Conservation (phyloP, 2,329 filamentous ascomycete genomes). For the Aureobasidium vineae region DNA sequence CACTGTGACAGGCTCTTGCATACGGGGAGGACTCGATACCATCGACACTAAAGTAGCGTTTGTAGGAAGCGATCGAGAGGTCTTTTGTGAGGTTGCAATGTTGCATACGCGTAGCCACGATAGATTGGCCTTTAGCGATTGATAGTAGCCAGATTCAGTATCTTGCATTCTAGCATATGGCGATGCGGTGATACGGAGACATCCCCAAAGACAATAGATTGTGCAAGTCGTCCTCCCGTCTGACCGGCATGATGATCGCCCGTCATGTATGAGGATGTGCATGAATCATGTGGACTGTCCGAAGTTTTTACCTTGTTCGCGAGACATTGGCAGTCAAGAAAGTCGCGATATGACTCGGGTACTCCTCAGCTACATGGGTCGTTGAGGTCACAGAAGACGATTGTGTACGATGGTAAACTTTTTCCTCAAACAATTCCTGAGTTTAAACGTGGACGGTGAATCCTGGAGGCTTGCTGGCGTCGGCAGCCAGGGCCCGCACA, state of each 20-base stretch:
- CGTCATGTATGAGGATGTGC: conserved; percentile 1
- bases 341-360: not conserved
- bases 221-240: not conserved
- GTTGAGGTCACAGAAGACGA: not conserved
- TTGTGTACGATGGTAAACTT: not conserved
- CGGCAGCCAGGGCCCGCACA: not conserved
- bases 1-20: too few relatives aligned
- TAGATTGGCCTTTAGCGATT: not conserved
- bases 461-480: conserved; percentile 2
- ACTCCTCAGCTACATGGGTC: not conserved
- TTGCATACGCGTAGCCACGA: not conserved
- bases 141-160: not conserved
- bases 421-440: not conserved
- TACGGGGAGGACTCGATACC: too few relatives aligned
- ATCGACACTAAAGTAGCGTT: not conserved
- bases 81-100: not conserved
- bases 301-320: not conserved
- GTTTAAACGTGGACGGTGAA: not conserved
- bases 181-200: not conserved
- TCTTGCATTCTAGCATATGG: not conserved
- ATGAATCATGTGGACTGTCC: not conserved
- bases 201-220: conserved; percentile 11
- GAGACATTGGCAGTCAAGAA: not conserved
- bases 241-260: not conserved
- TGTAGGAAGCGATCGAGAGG: not conserved